Percentiles rank a stretch among this genome's conserved stretches.
These are phyloP conservation scores for Biscogniauxia marginata DNA, from an alignment of 2,329 filamentous ascomycete species.

Conservation along the genomic window DNA sequence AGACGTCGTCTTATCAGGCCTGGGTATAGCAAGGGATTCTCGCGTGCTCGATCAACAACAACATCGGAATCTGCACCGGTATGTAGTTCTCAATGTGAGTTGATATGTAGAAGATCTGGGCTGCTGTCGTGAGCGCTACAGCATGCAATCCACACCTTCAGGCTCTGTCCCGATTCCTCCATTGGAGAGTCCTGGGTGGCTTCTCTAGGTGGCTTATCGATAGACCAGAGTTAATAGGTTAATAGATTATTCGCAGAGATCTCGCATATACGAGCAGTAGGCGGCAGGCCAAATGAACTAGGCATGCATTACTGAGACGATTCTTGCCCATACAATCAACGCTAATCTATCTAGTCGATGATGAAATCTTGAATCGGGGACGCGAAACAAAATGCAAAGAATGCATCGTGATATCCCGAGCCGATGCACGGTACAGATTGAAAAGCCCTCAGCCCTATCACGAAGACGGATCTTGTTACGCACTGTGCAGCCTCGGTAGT, in stretches of 20 bases:
- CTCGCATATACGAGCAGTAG: neutral
- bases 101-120: neutral
- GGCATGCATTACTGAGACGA: too few species aligned
- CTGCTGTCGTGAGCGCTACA: neutral
- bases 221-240: neutral
- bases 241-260: neutral
- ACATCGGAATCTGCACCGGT: neutral
- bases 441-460: neutral
- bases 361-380: neutral
- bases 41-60: neutral
- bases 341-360: neutral
- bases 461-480: neutral
- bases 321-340: too few species aligned
- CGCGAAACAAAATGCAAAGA: neutral
- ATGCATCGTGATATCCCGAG: neutral
- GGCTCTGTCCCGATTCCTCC: neutral
- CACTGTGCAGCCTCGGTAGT: neutral
- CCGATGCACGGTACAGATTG: neutral
- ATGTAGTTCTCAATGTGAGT: too few species aligned
- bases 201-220: neutral
- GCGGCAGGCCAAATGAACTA: neutral
- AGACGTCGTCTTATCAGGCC: neutral
- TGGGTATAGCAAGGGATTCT: neutral
- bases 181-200: neutral
- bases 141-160: neutral